These are phyloP conservation scores for Cercophora samala DNA, from an alignment of 495 filamentous ascomycete species.

Conservation along the genomic window DNA sequence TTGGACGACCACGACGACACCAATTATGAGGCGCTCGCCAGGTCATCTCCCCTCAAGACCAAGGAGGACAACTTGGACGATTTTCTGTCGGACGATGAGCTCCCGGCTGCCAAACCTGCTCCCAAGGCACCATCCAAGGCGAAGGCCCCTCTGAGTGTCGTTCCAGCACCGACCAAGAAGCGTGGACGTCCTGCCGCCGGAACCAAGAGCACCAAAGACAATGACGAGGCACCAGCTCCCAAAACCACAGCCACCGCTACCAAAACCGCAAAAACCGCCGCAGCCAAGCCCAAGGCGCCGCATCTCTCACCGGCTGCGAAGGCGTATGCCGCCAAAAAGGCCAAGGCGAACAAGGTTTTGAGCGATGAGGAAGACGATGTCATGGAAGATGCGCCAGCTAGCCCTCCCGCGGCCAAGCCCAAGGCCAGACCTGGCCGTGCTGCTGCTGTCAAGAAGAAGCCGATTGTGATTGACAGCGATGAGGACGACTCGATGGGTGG, in stretches of 20 bases:
- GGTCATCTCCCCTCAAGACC: slow-evolving; percentile 52
- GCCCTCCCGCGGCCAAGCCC: slow-evolving; percentile 41
- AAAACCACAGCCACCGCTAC: slow-evolving; percentile 10
- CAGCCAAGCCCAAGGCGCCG: slow-evolving; percentile 12
- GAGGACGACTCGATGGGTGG: slow-evolving; percentile 44
- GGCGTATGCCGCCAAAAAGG: slow-evolving; percentile 70
- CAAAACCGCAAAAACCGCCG: slow-evolving; percentile 11
- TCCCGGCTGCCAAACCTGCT: slow-evolving; percentile 40
- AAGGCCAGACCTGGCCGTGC: slow-evolving; percentile 47
- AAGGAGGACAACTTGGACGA: slow-evolving; percentile 60
- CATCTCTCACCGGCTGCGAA: slow-evolving; percentile 72
- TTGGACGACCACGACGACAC: slow-evolving; percentile 70
- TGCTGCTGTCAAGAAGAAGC: slow-evolving; percentile 41
- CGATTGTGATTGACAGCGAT: slow-evolving; percentile 41
- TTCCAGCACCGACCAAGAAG: slow-evolving; percentile 48
- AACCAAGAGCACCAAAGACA: slow-evolving; percentile 48
- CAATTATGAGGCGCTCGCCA: slow-evolving; percentile 79
- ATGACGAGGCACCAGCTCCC: slow-evolving; percentile 26
- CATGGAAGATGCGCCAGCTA: slow-evolving; percentile 38
- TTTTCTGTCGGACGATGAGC: slow-evolving; percentile 60
- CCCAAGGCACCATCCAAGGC: slow-evolving; percentile 40
- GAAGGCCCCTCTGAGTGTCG: slow-evolving; percentile 36
- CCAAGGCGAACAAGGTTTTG: slow-evolving; percentile 49
- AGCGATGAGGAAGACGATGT: slow-evolving; percentile 37
- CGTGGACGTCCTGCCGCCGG: slow-evolving; percentile 48